phyloP scores from a whole-genome alignment of 306 rosid genomes.

The Rubus parviflorus region DNA sequence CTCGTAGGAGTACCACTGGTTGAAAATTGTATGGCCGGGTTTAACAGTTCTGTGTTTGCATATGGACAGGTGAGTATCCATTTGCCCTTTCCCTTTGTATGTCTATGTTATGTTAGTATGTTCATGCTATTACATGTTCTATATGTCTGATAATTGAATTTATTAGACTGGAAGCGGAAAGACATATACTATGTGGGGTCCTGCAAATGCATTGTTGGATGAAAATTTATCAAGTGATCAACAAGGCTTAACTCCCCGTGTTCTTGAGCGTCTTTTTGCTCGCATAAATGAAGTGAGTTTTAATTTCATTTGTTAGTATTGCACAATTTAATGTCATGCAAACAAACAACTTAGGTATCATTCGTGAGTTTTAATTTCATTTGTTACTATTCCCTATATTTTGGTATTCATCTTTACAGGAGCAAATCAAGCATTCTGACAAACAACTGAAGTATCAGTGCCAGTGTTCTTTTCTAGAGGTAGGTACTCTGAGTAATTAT shows the following conservation, averaged over 20 bases:
- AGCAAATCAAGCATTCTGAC: constrained; percentile 85
- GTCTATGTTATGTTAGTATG: background rate
- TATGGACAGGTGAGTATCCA: constrained; percentile 81
- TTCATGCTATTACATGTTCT: constrained; percentile 12
- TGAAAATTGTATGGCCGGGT: constrained; percentile 93
- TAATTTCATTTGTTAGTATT: constrained; percentile 14
- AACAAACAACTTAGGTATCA: background rate
- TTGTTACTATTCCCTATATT: constrained; percentile 18
- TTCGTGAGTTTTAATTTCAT: constrained; percentile 36
- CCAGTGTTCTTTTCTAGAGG: constrained; percentile 94
- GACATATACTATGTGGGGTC: constrained; percentile 99
- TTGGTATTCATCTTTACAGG: constrained; percentile 49
- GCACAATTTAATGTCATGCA: background rate
- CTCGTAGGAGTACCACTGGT: constrained; percentile 91
- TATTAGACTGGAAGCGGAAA: constrained; percentile 95
- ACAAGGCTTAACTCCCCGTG: constrained; percentile 88
- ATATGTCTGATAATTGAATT: constrained; percentile 17
- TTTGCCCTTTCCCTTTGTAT: background rate
- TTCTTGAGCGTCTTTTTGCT: constrained; percentile 81
- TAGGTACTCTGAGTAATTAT: constrained; percentile 26
- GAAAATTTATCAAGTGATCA: constrained; percentile 62
- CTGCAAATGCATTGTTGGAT: constrained; percentile 76
- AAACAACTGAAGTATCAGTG: constrained; percentile 87
- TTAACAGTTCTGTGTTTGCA: constrained; percentile 97
- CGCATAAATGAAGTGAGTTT: constrained; percentile 76